phyloP scores from a whole-genome alignment of 1,284 basidiomycete species.

The Puccinia polysora region DNA sequence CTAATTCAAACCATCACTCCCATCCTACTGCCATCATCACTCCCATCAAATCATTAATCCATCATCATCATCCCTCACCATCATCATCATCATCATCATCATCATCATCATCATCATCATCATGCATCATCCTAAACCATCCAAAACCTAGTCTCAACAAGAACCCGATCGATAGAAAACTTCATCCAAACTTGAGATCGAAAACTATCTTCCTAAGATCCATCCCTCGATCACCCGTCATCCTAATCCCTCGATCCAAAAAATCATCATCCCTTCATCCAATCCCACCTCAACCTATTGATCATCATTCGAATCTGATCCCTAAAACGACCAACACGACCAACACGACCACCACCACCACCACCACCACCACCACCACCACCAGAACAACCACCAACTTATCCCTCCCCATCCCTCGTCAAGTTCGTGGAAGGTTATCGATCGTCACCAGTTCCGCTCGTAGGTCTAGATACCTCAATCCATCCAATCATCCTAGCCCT shows the following conservation, averaged over 20 bases:
- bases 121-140: background rate
- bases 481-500: background rate
- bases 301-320: too few relatives aligned
- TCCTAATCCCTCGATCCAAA: background rate
- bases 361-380: background rate
- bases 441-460: slow-evolving; percentile 35
- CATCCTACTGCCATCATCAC: too few relatives aligned
- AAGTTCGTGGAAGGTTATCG: slow-evolving; percentile 30
- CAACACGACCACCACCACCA: background rate
- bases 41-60: too few relatives aligned
- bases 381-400: background rate
- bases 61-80: background rate
- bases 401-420: background rate
- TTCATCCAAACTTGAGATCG: background rate
- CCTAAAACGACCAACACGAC: background rate
- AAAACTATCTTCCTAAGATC: slow-evolving; percentile 3
- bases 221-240: slow-evolving; percentile 6
- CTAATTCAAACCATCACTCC: background rate
- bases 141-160: too few relatives aligned
- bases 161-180: too few relatives aligned
- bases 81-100: background rate
- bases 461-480: slow-evolving; percentile 3
- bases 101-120: background rate
- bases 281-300: background rate
- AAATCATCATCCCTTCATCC: background rate